Evolutionary conservation across 805 yeast species (phyloP).

Genomic region (Cyberlindnera euphorbiiphila): DNA sequence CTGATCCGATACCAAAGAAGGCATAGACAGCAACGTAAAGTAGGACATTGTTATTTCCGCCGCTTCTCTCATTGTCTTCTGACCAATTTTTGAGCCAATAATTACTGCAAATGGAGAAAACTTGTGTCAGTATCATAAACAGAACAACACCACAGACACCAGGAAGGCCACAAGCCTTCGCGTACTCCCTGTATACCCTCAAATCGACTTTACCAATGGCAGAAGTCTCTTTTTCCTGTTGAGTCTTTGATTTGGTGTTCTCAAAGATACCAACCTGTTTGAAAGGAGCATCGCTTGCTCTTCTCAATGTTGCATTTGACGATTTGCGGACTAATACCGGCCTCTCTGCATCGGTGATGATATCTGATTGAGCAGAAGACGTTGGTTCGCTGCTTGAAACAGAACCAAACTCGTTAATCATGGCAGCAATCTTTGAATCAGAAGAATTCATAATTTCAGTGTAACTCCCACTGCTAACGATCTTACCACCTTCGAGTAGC

Average conservation of each 20-base stretch:
- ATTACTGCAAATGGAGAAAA: slow-evolving; percentile 41
- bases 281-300: slow-evolving; percentile 65
- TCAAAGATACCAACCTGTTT: slow-evolving; percentile 35
- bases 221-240: slow-evolving; percentile 48
- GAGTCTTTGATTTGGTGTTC: slow-evolving; percentile 35
- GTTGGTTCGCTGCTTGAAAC: no score
- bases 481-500: slow-evolving; percentile 63
- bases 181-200: slow-evolving; percentile 49
- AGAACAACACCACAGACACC: slow-evolving; percentile 44
- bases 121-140: slow-evolving; percentile 33
- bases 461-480: slow-evolving; percentile 63
- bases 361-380: slow-evolving; percentile 7
- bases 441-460: slow-evolving; percentile 38
- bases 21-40: slow-evolving; percentile 53
- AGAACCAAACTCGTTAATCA: no score
- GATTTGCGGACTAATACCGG: slow-evolving; percentile 2
- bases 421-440: not conserved
- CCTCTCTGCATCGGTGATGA: slow-evolving; percentile 12
- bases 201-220: slow-evolving; percentile 57
- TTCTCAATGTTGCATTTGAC: slow-evolving; percentile 10
- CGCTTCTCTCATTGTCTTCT: slow-evolving; percentile 41
- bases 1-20: slow-evolving; percentile 49
- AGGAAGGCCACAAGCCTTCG: slow-evolving; percentile 51
- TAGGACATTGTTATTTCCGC: slow-evolving; percentile 40
- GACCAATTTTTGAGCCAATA: slow-evolving; percentile 73